Conservation (phyloP, 2,329 filamentous ascomycete genomes). For the Laburnicola sp. region DNA sequence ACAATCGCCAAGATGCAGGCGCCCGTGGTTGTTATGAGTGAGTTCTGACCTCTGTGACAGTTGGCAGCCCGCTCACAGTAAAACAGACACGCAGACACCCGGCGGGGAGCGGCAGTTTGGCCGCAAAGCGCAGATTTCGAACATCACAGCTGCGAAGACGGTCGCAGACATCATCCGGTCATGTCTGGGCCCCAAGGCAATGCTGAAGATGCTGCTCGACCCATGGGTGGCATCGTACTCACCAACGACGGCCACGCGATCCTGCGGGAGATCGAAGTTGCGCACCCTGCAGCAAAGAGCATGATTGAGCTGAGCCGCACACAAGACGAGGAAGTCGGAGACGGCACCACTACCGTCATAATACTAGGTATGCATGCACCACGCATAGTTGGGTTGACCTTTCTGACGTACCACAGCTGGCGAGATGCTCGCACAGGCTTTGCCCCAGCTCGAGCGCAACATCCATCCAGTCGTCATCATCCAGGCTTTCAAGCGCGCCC, state of each 20-base stretch:
- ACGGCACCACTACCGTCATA: slow-evolving; percentile 97
- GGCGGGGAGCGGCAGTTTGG: slow-evolving; percentile 90
- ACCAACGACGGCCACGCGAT: slow-evolving; percentile 99
- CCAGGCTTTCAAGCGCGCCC: slow-evolving; percentile 92
- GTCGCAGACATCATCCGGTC: slow-evolving; percentile 99
- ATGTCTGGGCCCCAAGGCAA: slow-evolving; percentile 98
- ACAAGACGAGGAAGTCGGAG: slow-evolving; percentile 98
- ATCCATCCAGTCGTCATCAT: slow-evolving; percentile 99
- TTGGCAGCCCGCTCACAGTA: slow-evolving; percentile 40
- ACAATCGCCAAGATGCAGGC: slow-evolving; percentile 66
- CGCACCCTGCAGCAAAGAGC: slow-evolving; percentile 97
- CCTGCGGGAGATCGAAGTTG: slow-evolving; percentile 97
- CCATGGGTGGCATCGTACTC: slow-evolving; percentile 97
- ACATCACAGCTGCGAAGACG: slow-evolving; percentile 98
- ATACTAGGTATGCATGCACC: slow-evolving; percentile 76
- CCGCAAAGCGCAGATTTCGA: slow-evolving; percentile 94
- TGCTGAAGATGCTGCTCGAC: slow-evolving; percentile 99
- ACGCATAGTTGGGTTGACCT: not conserved
- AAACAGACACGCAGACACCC: slow-evolving; percentile 46
- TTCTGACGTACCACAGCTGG: slow-evolving; percentile 63
- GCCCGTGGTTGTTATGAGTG: slow-evolving; percentile 76
- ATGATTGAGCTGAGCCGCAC: slow-evolving; percentile 99
- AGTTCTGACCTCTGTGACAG: slow-evolving; percentile 44
- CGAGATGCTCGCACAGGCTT: slow-evolving; percentile 93
- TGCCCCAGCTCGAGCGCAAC: slow-evolving; percentile 97